These are phyloP conservation scores for Penicillium psychrofluorescens DNA, from an alignment of 495 filamentous ascomycete genomes.

Conservation along the genomic window DNA sequence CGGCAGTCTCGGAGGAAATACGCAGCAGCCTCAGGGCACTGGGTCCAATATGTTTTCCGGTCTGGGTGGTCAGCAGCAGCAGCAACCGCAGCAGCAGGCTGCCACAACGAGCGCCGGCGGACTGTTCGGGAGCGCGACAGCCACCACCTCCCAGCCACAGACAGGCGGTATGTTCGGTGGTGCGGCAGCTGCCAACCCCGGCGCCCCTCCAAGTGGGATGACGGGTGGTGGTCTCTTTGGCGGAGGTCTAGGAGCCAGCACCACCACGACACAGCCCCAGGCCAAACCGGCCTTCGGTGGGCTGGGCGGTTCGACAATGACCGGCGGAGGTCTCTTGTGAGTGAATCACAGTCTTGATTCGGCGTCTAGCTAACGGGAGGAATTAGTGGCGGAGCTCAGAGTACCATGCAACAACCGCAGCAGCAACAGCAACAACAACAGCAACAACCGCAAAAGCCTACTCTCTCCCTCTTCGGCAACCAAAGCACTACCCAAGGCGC, in stretches of 20 bases:
- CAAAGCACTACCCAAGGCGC: slow-evolving; percentile 14
- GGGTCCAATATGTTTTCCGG: slow-evolving; percentile 37
- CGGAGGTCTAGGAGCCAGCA: slow-evolving; percentile 15
- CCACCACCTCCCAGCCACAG: slow-evolving; percentile 37
- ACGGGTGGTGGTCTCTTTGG: slow-evolving; percentile 37
- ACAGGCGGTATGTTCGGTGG: slow-evolving; percentile 37
- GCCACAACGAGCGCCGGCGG: slow-evolving; percentile 24
- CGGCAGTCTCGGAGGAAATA: slow-evolving; percentile 25
- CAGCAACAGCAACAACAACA: slow-evolving; percentile 32
- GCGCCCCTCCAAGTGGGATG: slow-evolving; percentile 18
- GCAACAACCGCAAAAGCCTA: slow-evolving; percentile 32
- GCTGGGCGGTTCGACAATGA: slow-evolving; percentile 18
- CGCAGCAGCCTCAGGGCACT: slow-evolving; percentile 25
- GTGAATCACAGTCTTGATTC: slow-evolving; percentile 8
- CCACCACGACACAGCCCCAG: slow-evolving; percentile 29
- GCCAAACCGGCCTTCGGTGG: slow-evolving; percentile 29
- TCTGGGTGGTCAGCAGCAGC: slow-evolving; percentile 25
- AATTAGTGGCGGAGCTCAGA: slow-evolving; percentile 18
- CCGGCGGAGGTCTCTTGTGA: slow-evolving; percentile 44
- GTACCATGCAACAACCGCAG: slow-evolving; percentile 28
- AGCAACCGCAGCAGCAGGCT: slow-evolving; percentile 23
- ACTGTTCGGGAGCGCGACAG: slow-evolving; percentile 44
- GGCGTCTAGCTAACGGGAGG: too few relatives aligned
- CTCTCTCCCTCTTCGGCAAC: slow-evolving; percentile 33
- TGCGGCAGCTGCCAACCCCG: slow-evolving; percentile 29